Base-by-base conservation (phyloP, 78 protist genomes). In the Monocercomonoides exilis region DNA sequence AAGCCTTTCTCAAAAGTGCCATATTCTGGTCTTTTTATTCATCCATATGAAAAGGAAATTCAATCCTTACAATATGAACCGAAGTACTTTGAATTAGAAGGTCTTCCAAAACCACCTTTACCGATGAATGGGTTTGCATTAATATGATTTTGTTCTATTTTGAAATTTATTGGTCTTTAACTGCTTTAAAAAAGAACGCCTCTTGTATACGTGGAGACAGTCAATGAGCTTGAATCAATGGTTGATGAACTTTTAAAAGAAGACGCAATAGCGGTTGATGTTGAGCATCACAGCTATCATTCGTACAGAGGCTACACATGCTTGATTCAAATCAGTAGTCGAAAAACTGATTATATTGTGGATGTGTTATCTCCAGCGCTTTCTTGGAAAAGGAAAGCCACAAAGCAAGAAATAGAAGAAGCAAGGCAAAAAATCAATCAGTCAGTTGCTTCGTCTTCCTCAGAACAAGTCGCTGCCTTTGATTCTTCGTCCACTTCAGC, bases 281-380 rank as follows among this genome's bases (percentile, higher is more conserved):
- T 97, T 21, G 97, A 96, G 84, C 87, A 87, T 43, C 99, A 97
- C 91, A 35, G 54, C 38, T 86, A 86, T 77, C 96, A 96, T 36
- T 87, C 96, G 0, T 97, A 84, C 86, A 88, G 94, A 77, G 99
- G 99, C n/a, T 91, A 96, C 63, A 85, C 84, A 11, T 98, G 99
- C 89, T 92, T 98, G 43, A 94, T 96, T 98, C 99, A 96, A 93
- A 42, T 96, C 33, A 94, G 98, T 1, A 92, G 96, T 0, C 85
- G 95, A 21, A 34, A 46, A 33, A 89, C 85, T 77, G 99, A 98
- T 91, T 96, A 54, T 89, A 3, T 98, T 35, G 86, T 98, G 3
- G 99, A 98, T 92, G 89, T 97, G 2, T 64, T 98, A 2, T 92
- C 85, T 1, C 92, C 70, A 29, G 38, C 11, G 21, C 70, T 54